Evolutionary conservation across 768 basidiomycete genomes (phyloP).

Genomic region (Auricularia sp.): DNA sequence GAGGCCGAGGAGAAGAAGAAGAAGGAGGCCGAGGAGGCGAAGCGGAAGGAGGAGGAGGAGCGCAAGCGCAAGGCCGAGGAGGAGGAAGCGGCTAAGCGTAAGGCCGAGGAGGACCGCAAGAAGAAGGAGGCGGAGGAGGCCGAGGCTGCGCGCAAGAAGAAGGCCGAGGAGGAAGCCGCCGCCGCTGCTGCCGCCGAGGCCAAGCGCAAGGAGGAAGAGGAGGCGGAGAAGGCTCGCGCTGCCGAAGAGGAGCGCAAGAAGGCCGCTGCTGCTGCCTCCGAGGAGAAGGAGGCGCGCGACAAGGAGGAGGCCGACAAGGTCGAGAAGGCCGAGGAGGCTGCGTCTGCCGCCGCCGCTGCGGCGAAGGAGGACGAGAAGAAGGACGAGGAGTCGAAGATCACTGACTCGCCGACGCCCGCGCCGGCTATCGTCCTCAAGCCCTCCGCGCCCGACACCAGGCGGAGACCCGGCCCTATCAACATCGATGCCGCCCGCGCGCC

Average conservation of each 20-base stretch:
- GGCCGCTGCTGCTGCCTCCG: slow-evolving; percentile 1
- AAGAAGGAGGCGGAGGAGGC: not conserved
- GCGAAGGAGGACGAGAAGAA: not conserved
- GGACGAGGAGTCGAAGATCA: slow-evolving; percentile 16
- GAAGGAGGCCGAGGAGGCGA: slow-evolving; percentile 1
- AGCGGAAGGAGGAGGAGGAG: not conserved
- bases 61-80: not conserved
- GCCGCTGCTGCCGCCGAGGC: not conserved
- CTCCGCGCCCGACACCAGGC: not conserved
- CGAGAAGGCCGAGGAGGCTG: slow-evolving; percentile 9
- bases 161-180: not conserved
- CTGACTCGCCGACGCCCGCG: slow-evolving; percentile 9
- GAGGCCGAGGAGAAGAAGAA: slow-evolving; percentile 3
- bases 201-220: not conserved
- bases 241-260: slow-evolving; percentile 12
- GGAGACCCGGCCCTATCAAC: slow-evolving; percentile 6
- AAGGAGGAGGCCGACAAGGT: slow-evolving; percentile 11
- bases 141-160: not conserved
- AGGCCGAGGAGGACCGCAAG: not conserved
- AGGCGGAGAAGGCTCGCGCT: slow-evolving; percentile 9
- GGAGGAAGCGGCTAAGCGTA: not conserved
- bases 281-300: slow-evolving; percentile 11
- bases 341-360: slow-evolving; percentile 8
- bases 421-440: slow-evolving; percentile 10
- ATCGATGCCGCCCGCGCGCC: slow-evolving; percentile 7